Base-by-base conservation (phyloP, 495 filamentous ascomycete species). In the Aspergillus mulundensis region DNA sequence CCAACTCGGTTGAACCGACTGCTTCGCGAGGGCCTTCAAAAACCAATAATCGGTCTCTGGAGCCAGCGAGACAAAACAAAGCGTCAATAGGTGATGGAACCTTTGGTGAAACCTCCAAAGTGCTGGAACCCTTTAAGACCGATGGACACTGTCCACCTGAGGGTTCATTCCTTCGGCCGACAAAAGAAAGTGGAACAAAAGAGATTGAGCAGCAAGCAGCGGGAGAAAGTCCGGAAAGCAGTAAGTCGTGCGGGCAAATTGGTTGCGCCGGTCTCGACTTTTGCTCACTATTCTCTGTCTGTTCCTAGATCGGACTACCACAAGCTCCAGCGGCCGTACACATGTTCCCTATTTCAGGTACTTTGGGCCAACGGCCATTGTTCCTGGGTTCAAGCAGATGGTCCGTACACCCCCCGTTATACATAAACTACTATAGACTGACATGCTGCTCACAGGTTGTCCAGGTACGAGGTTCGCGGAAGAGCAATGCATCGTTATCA, bases 341-440 rank as follows among this genome's bases (percentile, higher is more conserved):
- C 87, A 89, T 50, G 87, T 93, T 53, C 89, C 90, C 2, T 95
- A 91, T 66, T 95, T 93, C 66, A 76, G 90, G 42, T 95, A 92
- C 64, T 92, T 93, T 65, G 90, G 90, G 0, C 88, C 89, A 1
- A 95, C 90, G 2, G 90, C 90, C 54, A 95, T 95, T 61, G 88
- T 92, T 34, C 89, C 89, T 2, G 90, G 90, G n/a, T 93, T 90
- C 70, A 95, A 93, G 68, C 88, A 92, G 64, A 91, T 93, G 87
- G 86, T 94, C 56, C 3, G 60, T 23, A 39, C n/a, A 8, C 36
- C 3, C 15, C 20, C 43, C 12, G 18, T 18, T 5, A 14, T 51
- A 40, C 44, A 5, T 14, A 14, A 24, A 20, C 39, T 47, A 15
- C 32, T 30, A 25, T 16, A 16, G 24, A 36, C 42, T 49, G 15